Conservation (phyloP, 108 stramenopile genomes). For the Cyclostephanos invisitatus region DNA sequence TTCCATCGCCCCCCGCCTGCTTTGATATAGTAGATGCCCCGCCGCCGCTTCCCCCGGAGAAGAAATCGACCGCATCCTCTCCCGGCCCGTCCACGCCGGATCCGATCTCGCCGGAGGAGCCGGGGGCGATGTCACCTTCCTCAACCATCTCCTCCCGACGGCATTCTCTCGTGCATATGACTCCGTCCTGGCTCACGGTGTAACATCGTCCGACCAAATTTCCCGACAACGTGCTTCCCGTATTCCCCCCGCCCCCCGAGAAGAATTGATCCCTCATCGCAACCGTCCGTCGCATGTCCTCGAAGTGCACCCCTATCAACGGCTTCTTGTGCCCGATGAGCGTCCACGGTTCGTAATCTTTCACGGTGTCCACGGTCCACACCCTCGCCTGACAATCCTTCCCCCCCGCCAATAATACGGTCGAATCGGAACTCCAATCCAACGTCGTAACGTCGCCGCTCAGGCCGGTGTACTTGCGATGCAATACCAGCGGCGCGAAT, state of each 20-base stretch:
- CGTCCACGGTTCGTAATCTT: conserved; percentile 77
- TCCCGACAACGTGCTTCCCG: conserved; percentile 32
- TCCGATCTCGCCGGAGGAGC: conserved; percentile 39
- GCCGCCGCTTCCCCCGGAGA: conserved; percentile 54
- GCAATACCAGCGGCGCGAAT: conserved; percentile 91
- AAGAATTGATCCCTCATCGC: conserved; percentile 48
- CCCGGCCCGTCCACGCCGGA: conserved; percentile 51
- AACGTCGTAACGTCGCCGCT: conserved; percentile 82
- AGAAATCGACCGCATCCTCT: conserved; percentile 80
- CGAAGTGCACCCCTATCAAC: conserved; percentile 77
- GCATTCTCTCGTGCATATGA: conserved; percentile 89
- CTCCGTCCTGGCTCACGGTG: conserved; percentile 90
- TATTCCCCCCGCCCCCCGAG: conserved; percentile 26
- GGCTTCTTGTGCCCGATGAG: conserved; percentile 85
- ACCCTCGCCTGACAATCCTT: conserved; percentile 87
- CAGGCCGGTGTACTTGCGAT: conserved; percentile 90
- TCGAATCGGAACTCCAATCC: conserved; percentile 90
- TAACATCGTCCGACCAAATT: conserved; percentile 63
- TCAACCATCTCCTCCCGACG: conserved; percentile 44
- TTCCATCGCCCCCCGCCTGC: neutral
- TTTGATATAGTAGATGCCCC: neutral
- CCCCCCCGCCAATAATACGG: conserved; percentile 80
- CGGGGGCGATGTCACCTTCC: conserved; percentile 38
- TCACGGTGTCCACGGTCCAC: conserved; percentile 85
- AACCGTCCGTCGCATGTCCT: conserved; percentile 40